Evolutionary conservation across 2,329 filamentous ascomycete genomes (phyloP), one percentile per base, ranked within the genome.

Genomic region (Pseudogymnoascus sp.): DNA sequence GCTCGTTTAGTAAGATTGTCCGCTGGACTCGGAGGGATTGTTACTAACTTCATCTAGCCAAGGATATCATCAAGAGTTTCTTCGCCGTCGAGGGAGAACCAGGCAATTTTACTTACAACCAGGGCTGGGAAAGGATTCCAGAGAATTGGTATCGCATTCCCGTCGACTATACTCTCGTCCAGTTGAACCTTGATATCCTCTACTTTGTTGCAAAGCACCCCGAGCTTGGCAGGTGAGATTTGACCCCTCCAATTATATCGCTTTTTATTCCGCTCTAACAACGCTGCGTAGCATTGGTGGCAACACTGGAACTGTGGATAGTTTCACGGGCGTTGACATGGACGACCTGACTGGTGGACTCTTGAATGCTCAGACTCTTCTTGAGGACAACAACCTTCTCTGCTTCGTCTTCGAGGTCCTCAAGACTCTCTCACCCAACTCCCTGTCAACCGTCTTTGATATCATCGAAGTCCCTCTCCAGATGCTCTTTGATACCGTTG

Each of bases 271-370:
- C 12, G 1, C 5, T 8, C 59, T 62, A 43, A 62, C 59, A 53
- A 9, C 4, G 49, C 9, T 6, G 31, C 16, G 11, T 34, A 46
- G 28, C 25, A 49, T 84, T 23, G 82, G 82, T 3, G 82, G 82
- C 9, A 84, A 84, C 67, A 76, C 77, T 5, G 80, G 81, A 21
- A 75, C 73, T 3, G 75, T 80, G 16, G 79, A 84, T 71, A 79
- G 75, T 25, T 84, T 83, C 67, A 73, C 76, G 2, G 80, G 80
- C 3, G 68, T 84, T 56, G 71, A 79, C 66, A 59, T 79, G 1
- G 65, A 65, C 2, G 70, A 81, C 61, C 28, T 81, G 14, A 78
- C 78, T 9, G 75, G 77, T 18, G 78, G 78, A 56, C 68, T 82
- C 0, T 75, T 77, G 65, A 81, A 80, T 66, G 69, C 71, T 3